A percentile compares a stretch with the other conserved stretches of the same genome.
Evolutionary conservation across 2,329 filamentous ascomycete genomes (phyloP).

Genomic region (Clonostachys rhizophaga): DNA sequence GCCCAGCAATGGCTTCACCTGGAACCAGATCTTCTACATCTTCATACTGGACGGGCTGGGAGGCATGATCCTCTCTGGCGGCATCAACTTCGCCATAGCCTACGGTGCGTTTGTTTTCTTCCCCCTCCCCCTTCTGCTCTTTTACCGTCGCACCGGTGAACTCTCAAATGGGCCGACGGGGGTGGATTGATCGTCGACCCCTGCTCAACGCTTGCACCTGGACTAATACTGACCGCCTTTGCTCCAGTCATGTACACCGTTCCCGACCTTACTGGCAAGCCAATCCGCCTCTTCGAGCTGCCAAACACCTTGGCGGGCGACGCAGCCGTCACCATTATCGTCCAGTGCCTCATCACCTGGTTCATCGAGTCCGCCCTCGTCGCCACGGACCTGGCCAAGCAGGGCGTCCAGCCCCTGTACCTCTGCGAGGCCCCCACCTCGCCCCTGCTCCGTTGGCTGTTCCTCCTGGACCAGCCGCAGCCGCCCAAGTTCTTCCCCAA

Average conservation of each 20-base stretch:
- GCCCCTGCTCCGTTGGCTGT: conserved; percentile 32
- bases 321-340: conserved; percentile 42
- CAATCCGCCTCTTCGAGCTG: conserved; percentile 41
- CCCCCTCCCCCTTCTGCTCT: background rate
- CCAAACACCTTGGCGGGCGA: conserved; percentile 46
- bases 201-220: too few species aligned
- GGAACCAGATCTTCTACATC: conserved; percentile 42
- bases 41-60: conserved; percentile 40
- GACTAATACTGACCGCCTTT: background rate
- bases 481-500: background rate
- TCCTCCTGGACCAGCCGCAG: conserved; percentile 28
- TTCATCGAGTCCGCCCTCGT: conserved; percentile 42
- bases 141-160: background rate
- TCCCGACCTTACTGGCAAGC: conserved; percentile 22
- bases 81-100: conserved; percentile 46
- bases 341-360: conserved; percentile 48
- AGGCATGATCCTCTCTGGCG: conserved; percentile 39
- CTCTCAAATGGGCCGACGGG: background rate
- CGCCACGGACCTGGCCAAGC: conserved; percentile 35
- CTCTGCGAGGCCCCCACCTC: conserved; percentile 28
- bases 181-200: background rate
- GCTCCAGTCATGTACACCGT: conserved; percentile 39
- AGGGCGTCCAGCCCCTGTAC: conserved; percentile 40
- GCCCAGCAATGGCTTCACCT: conserved; percentile 32
- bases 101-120: conserved; percentile 29